These are phyloP conservation scores for Pseudogymnoascus sp. DNA, from an alignment of 2,329 filamentous ascomycete species.

Conservation along the genomic window DNA sequence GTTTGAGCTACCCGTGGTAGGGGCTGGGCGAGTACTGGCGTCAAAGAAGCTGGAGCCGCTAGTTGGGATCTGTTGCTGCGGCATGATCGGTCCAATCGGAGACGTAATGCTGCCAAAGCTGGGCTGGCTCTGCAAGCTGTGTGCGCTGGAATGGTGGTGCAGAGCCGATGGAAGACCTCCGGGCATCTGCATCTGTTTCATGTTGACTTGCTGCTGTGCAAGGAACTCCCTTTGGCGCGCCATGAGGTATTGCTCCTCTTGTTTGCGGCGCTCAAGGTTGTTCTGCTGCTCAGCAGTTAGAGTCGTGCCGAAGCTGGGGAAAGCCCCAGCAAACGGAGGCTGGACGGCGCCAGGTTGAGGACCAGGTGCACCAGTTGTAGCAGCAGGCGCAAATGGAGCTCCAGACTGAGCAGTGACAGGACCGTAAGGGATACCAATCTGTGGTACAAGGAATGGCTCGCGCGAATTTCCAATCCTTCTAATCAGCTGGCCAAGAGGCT, in stretches of 20 bases:
- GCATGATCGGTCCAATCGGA: conserved; percentile 55
- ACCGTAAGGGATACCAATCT: conserved; percentile 91
- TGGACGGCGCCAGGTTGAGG: conserved; percentile 58
- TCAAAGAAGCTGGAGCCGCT: conserved; percentile 65
- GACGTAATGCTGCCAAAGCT: conserved; percentile 93
- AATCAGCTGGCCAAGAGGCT: conserved; percentile 89
- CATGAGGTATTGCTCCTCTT: conserved; percentile 96
- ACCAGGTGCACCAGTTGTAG: conserved; percentile 28
- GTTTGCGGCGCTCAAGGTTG: conserved; percentile 88
- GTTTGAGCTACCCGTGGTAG: conserved; percentile 33
- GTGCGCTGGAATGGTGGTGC: conserved; percentile 89
- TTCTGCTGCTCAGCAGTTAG: conserved; percentile 97
- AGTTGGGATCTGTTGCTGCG: conserved; percentile 47
- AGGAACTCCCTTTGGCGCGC: conserved; percentile 91
- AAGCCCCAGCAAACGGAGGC: conserved; percentile 85
- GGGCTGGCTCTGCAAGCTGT: conserved; percentile 93
- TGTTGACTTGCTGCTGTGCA: conserved; percentile 74
- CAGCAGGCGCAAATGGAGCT: conserved; percentile 28
- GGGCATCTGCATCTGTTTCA: conserved; percentile 62
- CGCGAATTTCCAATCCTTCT: conserved; percentile 93
- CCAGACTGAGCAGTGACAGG: conserved; percentile 46
- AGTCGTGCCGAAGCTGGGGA: conserved; percentile 93
- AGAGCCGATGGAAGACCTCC: conserved; percentile 46
- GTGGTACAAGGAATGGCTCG: conserved; percentile 93
- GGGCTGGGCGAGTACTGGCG: conserved; percentile 33